Base-by-base conservation (phyloP, 2,329 filamentous ascomycete species). In the Aureobasidium sp. region DNA sequence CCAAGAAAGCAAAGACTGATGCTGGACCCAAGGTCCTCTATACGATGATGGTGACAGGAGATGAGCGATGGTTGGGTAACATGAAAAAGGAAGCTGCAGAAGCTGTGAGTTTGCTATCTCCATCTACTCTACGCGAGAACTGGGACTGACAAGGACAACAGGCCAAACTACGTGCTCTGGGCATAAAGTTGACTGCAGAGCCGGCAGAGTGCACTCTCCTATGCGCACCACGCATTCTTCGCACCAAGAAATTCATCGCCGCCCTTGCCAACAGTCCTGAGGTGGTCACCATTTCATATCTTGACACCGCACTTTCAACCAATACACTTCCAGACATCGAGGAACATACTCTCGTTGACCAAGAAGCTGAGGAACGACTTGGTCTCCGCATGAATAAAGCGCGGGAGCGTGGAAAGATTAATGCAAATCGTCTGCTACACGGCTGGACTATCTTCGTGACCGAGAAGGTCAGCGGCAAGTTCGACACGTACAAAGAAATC, bases 231-330 rank as follows among this genome's bases (percentile, higher is more conserved):
- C 84, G 86, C 46, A 85, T 97, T 64, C 84, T 97, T 37, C 88
- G 94, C 41, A 99, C 94, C 0, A 86, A 90, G 72, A 99, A 99
- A 71, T 99, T 99, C 71, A 86, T 97, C 55, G 88, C 87, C 64
- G 91, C 91, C 13, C 78, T 99, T 32, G 91, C 94, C 20, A 86
- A 85, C 63, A 91, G 89, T 0, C 90, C 91, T 0, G 82, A 84
- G 1, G 84, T 97, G 47, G 82, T 97, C 60, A 86, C 86, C 50
- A 88, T 87, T 0, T 81, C 84, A 9, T 99, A 91, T 73, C 84
- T 99, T 62, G 89, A 93, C 62, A 80, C 84, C 27, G 90, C 88
- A 51, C 79, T 97, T 12, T 84, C 89, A 50, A 79, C 84, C 36
- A 84, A 88, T 65, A 65, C 71, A 6, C 72, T 89, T 9, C 84